Base-by-base conservation (phyloP, 805 yeast species). In the Suhomyces prunicola region DNA sequence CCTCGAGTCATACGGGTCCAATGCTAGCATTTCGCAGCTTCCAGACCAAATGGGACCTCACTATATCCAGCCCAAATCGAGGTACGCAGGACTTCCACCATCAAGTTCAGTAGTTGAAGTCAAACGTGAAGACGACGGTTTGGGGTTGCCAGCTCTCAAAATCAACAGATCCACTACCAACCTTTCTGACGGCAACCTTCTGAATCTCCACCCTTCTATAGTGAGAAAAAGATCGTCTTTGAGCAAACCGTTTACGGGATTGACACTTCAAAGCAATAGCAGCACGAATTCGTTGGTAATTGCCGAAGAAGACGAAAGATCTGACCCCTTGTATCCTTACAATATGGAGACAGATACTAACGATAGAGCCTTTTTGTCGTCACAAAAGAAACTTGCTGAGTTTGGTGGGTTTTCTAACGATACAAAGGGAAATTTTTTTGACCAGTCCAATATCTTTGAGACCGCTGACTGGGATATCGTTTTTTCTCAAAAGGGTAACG, bases 371-470 rank as follows among this genome's bases (percentile, higher is more conserved):
- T 29, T 31, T 19, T n/a, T 17, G 19, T 44, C 26, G 27, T n/a
- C 45, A 5, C 62, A 64, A 35, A 55, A 47, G 58, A 82, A 72
- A 52, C 69, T 82, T 52, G 78, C 85, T 1, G 87, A 86, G 1
- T 88, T 80, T 68, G 93, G 94, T 6, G 96, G 96, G 1, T 86
- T 82, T 60, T 86, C 93, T 0, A 80, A 77, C 52, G 82, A 81
- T 50, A 72, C 83, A 46, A 77, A 79, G 48, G 54, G 50, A 13
- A 70, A 71, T 17, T 68, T 84, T 19, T 55, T 66, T 10, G 64
- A 70, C 48, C 72, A 74, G 39, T 63, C 70, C n/a, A 77, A 76
- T 52, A 68, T 82, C 13, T 83, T 82, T 64, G 81, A 78, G 46
- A 71, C 73, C 10, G 84, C 90, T 5, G 87, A 89, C 4, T 90